Evolutionary conservation across 1,284 basidiomycete species (phyloP).

Genomic region (Cutaneotrichosporon sp.): DNA sequence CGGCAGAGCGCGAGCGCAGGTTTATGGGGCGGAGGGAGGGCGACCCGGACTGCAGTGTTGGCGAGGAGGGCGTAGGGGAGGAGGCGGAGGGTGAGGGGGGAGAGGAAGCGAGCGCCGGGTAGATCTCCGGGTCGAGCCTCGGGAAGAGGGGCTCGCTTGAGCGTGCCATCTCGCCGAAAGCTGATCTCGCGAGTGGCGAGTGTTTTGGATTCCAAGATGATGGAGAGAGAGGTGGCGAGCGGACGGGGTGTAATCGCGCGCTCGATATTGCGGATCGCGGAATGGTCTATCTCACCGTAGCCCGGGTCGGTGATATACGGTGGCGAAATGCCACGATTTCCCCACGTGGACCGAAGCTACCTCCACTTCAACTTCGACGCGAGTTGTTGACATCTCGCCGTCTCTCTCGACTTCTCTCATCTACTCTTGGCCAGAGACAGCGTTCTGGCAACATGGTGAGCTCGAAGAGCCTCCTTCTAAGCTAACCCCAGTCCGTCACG

Average conservation of each 20-base stretch:
- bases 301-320: too few relatives aligned
- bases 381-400: background rate
- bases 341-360: background rate
- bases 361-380: background rate
- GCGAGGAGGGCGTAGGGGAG: background rate
- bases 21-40: background rate
- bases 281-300: too few relatives aligned
- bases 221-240: background rate
- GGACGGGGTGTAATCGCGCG: too few relatives aligned
- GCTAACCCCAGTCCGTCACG: constrained; percentile 71
- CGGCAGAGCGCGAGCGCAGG: background rate
- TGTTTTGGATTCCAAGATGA: too few relatives aligned
- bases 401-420: background rate
- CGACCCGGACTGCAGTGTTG: background rate
- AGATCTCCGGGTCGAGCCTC: background rate
- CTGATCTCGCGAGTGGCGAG: background rate
- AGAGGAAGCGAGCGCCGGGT: background rate
- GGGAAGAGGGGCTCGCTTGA: background rate
- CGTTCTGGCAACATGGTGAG: constrained; percentile 2
- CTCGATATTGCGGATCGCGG: background rate
- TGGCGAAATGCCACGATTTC: background rate
- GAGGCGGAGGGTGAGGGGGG: background rate
- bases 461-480: background rate
- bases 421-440: background rate
- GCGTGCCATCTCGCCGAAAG: background rate